Evolutionary conservation across 192 early-diverging fungal species (phyloP), one percentile per base, ranked within the genome.

Genomic region (Linnemannia zychae): DNA sequence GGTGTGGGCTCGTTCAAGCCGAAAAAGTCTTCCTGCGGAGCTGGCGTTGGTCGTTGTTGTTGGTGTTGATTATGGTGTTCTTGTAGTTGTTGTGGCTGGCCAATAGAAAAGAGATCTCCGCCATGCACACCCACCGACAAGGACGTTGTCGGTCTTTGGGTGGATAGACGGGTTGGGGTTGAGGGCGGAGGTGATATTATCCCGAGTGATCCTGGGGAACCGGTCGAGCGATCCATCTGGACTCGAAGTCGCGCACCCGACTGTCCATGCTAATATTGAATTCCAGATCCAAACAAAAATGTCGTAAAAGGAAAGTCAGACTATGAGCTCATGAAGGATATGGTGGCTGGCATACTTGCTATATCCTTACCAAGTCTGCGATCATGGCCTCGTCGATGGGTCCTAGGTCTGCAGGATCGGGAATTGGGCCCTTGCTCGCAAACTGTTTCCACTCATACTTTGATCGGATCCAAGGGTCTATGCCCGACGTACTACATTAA

Each of bases 391-490:
- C 81, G 63, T 79, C 76, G 50, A 81, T 28, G 18, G 74, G 76
- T 71, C 82, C 87, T 40, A 95, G 79, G 15, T 90, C 93, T 31
- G 89, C 90, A 3, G 96, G 95, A 80, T 96, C 93, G n/a, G 95
- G 94, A 37, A 96, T 88, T 13, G 93, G 88, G 17, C 94, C 94
- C 67, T 93, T 92, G 89, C 85, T 88, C 22, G 93, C 93, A 88
- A 92, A 97, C 79, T 92, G 92, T 78, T 95, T 96, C 71, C 91
- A 87, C 49, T 97, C 95, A 75, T 97, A 97, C 66, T 97, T 97
- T 69, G 92, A 87, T 70, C 95, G 88, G 70, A 97, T 97, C 91
- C 93, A 97, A 34, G 82, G 78, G 70, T 95, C 94, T 46, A 94
- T 94, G 38, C 91, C 94, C 68, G 88, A 87, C 20, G 80, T 81